These are phyloP conservation scores for Pterocarpus macrocarpus DNA, from an alignment of 306 rosid species.

Conservation along the genomic window DNA sequence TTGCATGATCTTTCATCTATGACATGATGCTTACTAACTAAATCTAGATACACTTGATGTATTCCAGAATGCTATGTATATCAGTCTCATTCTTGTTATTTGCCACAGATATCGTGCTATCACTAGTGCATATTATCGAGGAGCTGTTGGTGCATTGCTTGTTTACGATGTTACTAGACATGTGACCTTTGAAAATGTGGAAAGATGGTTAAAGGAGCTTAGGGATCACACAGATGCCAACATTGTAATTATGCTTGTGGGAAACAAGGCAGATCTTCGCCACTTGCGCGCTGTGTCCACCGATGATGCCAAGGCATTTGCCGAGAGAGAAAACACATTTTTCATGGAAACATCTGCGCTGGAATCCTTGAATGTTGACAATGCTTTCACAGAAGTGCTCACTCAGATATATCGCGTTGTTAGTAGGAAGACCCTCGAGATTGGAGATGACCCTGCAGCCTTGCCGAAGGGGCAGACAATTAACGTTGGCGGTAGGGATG, in stretches of 20 bases:
- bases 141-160: slow-evolving; percentile 88
- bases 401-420: slow-evolving; percentile 78
- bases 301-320: slow-evolving; percentile 72
- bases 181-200: slow-evolving; percentile 79
- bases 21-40: slow-evolving; percentile 5
- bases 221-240: slow-evolving; percentile 86
- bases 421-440: slow-evolving; percentile 79
- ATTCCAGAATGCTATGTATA: slow-evolving; percentile 1
- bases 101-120: slow-evolving; percentile 78
- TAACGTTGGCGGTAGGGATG: slow-evolving; percentile 73
- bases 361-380: slow-evolving; percentile 82
- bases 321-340: slow-evolving; percentile 73
- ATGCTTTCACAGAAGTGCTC: slow-evolving; percentile 83
- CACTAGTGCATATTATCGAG: slow-evolving; percentile 84
- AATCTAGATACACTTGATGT: background rate
- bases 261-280: slow-evolving; percentile 88
- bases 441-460: slow-evolving; percentile 81
- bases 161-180: slow-evolving; percentile 87
- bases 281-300: slow-evolving; percentile 75
- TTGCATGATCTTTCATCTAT: background rate
- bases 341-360: slow-evolving; percentile 90
- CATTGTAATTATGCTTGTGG: slow-evolving; percentile 87
- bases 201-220: slow-evolving; percentile 90
- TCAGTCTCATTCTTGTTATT: slow-evolving; percentile 44
- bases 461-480: slow-evolving; percentile 86